phyloP scores from a whole-genome alignment of 2,329 filamentous ascomycete genomes.

The Sphaerulina vaccinii region DNA sequence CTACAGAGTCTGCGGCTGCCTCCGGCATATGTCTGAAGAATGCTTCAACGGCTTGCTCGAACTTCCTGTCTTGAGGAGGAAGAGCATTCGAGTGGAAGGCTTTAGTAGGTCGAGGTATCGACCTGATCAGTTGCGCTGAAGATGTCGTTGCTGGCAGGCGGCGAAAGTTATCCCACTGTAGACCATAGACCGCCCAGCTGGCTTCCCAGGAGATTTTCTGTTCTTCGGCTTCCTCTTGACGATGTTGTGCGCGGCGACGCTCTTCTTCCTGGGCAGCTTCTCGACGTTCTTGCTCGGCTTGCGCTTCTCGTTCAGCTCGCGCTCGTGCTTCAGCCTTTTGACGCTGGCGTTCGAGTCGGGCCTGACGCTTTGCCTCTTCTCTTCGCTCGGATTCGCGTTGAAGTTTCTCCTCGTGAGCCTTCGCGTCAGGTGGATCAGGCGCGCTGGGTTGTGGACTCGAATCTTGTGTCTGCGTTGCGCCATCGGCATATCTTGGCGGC shows the following conservation, averaged over 20 bases:
- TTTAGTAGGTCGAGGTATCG: not conserved
- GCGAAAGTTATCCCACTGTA: not conserved
- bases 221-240: not conserved
- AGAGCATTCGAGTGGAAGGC: not conserved
- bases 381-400: slow-evolving; percentile 1
- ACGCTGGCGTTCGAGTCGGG: not conserved
- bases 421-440: not conserved
- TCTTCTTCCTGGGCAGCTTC: slow-evolving; percentile 1
- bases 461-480: not conserved
- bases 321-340: not conserved
- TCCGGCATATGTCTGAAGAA: slow-evolving; percentile 4
- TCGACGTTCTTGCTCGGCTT: not conserved
- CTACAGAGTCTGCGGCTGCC: not conserved
- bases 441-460: not conserved
- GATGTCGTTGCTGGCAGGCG: slow-evolving; percentile 1
- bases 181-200: not conserved
- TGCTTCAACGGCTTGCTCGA: not conserved
- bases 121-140: not conserved
- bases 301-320: slow-evolving; percentile 7
- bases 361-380: slow-evolving; percentile 5
- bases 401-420: slow-evolving; percentile 1
- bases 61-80: not conserved
- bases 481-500: not conserved
- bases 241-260: not conserved
- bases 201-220: not conserved